Base-by-base conservation (phyloP, 129 eudicot genomes). In the Centaurea solstitialis region DNA sequence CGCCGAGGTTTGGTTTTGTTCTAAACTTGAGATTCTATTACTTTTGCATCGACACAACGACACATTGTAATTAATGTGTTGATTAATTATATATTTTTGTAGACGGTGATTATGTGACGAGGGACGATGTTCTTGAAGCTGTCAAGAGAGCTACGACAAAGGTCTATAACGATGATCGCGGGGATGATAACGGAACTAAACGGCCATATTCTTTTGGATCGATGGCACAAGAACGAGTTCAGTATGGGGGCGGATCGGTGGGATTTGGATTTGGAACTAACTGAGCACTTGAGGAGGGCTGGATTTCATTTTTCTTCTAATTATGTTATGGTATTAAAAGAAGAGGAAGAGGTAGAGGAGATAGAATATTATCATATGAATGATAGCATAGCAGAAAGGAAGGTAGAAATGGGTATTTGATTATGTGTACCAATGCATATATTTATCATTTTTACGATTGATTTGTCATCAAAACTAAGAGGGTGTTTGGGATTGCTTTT, bases 1-100 rank as follows among this genome's bases (percentile, higher is more conserved):
- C 91, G 91, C 17, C 82, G 89, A 88, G 91, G 91, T 87, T 59
- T 35, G 85, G 22, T 86, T 87, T 59, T 35, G 85, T 41, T 86
- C 17, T 38, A 3, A 50, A 23, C 37, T 67, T 5, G 5, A 33
- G 37, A 4, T 33, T 33, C 37, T 33, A 2, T 33, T 33, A 33
- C 37, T 33, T 33, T 33, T 33, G 37, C 5, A 33, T 33, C 37
- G 37, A n/a, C n/a, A n/a, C n/a, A n/a, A n/a, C 3, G 1, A 30
- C 35, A 30, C 3, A 30, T 30, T n/a, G 30, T 43, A 43, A 24
- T 35, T 39, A 68, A 69, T 28, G 22, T 28, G 6, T 38, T 1
- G 26, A 10, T 37, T 38, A 12, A 67, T 67, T 67, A 23, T 67
- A 23, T 23, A 43, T 74, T 2, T 6, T 21, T 23, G 70, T 74